Percentiles rank a stretch among this genome's conserved stretches.
These are phyloP conservation scores for Coemansia sp. DNA, from an alignment of 192 early-diverging fungal species.

Conservation along the genomic window DNA sequence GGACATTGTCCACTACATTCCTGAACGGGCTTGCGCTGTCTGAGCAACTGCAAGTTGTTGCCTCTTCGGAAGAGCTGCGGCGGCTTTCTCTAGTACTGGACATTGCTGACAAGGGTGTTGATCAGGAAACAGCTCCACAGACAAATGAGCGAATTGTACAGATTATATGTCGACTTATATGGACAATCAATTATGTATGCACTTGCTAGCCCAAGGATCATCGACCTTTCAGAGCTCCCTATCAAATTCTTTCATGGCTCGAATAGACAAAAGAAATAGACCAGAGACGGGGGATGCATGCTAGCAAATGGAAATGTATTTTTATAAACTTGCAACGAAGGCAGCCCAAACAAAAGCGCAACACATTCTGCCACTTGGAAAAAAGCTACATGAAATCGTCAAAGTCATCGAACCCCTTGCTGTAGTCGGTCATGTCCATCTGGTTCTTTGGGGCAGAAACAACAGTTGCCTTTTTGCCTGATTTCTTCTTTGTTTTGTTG, in stretches of 20 bases:
- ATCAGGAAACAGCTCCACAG: background rate
- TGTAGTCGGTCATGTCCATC: slow-evolving; percentile 57
- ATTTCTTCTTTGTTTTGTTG: slow-evolving; percentile 73
- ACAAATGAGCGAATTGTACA: background rate
- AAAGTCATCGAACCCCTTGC: slow-evolving; percentile 55
- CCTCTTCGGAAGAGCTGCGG: slow-evolving; percentile 16
- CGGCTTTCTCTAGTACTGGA: background rate
- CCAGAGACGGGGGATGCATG: no score
- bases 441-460: slow-evolving; percentile 22
- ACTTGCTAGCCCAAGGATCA: no score
- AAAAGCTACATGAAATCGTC: slow-evolving; percentile 51
- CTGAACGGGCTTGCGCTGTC: slow-evolving; percentile 11
- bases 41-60: slow-evolving; percentile 38
- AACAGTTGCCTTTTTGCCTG: slow-evolving; percentile 52
- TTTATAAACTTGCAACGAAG: background rate
- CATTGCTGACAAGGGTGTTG: background rate
- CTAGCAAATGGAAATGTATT: slow-evolving; percentile 1
- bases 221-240: no score
- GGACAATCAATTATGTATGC: slow-evolving; percentile 8
- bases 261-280: no score
- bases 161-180: slow-evolving; percentile 6
- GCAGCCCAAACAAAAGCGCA: background rate
- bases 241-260: no score
- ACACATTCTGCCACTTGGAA: background rate
- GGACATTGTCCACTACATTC: slow-evolving; percentile 21